Percentiles rank a stretch among this genome's conserved stretches.
Conservation (phyloP, 2,329 filamentous ascomycete genomes). For the Scedosporium apiospermum region DNA sequence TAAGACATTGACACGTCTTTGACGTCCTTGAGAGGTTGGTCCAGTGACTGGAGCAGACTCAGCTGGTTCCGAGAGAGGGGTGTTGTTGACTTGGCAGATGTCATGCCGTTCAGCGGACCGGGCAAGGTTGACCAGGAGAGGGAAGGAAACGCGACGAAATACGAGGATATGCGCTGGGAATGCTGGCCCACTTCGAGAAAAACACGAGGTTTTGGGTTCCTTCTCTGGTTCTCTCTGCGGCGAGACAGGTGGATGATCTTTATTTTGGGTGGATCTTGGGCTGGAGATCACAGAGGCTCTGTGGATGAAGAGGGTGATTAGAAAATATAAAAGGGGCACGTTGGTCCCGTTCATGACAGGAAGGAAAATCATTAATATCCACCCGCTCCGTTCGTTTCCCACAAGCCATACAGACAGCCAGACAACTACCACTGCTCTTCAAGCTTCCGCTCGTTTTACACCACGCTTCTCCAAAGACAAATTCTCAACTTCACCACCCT, state of each 20-base stretch:
- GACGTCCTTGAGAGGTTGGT: too few relatives aligned
- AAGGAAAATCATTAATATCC: neutral
- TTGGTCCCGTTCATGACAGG: neutral
- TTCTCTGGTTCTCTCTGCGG: too few relatives aligned
- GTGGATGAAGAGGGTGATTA: neutral
- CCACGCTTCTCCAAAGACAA: neutral
- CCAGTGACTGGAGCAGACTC: too few relatives aligned
- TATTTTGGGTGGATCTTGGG: neutral
- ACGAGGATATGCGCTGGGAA: neutral
- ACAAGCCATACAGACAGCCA: neutral
- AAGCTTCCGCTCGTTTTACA: neutral
- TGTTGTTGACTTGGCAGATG: neutral
- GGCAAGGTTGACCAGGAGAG: neutral
- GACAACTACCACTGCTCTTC: neutral
- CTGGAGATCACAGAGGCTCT: neutral
- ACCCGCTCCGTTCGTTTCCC: neutral
- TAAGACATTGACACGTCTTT: too few relatives aligned
- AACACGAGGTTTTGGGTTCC: neutral
- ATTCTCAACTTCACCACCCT: neutral
- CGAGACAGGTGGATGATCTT: neutral
- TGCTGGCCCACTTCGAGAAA: neutral
- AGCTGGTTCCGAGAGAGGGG: neutral
- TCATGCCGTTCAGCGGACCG: too few relatives aligned
- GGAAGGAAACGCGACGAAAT: neutral
- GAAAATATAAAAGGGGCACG: neutral